Base-by-base conservation (phyloP, 2,329 filamentous ascomycete species). In the Mariannaea elegans region DNA sequence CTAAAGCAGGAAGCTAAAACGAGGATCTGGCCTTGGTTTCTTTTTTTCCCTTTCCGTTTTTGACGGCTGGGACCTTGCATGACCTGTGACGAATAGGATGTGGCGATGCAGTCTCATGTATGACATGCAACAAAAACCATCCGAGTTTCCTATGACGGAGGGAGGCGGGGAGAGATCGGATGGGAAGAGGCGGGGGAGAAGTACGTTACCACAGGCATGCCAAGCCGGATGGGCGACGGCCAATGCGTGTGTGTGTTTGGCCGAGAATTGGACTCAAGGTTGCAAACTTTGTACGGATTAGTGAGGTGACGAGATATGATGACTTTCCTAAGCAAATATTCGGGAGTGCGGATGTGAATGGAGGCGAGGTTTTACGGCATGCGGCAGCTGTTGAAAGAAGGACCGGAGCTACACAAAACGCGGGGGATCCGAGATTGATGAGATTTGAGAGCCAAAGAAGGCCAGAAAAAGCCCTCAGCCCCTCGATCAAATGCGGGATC, bases 41-140 rank as follows among this genome's bases (percentile, higher is more conserved):
- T n/a, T n/a, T n/a, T n/a, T n/a, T n/a, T n/a, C n/a, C n/a, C n/a
- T n/a, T n/a, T n/a, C n/a, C n/a, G n/a, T n/a, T n/a, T n/a, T n/a
- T 53, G 49, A 42, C 51, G 46, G 36, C 57, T 57, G 56, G 61
- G 65, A 56, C 51, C 55, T 65, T 55, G 59, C 46, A 69, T 69
- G 56, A 47, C 13, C 56, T 23, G 50, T 51, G 52, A 46, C 62
- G 46, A 61, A 64, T 67, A 55, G 52, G 61, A 62, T 45, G 50
- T 47, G 57, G 59, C 47, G 50, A 65, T 65, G 55, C 64, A 48
- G 52, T 51, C 48, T 67, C 58, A 63, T 63, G 61, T 59, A 62
- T 51, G 57, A 56, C 59, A 56, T 41, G 46, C 46, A 48, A 18
- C 49, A 21, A 44, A 47, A 32, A 38, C 46, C 16, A 36, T 23